Evolutionary conservation across 2,329 filamentous ascomycete genomes (phyloP).

Genomic region (Leptographium flavum): DNA sequence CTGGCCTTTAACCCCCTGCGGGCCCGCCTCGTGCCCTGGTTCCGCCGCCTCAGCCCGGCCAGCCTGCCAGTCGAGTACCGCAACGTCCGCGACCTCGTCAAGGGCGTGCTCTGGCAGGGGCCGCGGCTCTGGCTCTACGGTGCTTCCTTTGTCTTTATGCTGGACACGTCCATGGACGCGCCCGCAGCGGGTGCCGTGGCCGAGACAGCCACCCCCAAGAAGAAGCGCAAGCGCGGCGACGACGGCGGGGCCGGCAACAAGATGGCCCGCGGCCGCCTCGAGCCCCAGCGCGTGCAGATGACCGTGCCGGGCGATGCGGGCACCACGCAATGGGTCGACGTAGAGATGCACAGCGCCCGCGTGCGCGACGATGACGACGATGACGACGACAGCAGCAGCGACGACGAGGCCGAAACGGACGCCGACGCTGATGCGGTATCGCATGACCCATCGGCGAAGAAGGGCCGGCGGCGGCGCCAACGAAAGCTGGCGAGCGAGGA

Average conservation of each 20-base stretch:
- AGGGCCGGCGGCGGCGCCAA: neutral
- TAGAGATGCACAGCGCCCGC: slow-evolving; percentile 19
- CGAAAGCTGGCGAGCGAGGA: neutral
- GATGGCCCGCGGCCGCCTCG: slow-evolving; percentile 32
- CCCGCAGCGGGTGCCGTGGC: neutral
- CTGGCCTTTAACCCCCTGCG: slow-evolving; percentile 67
- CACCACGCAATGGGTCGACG: slow-evolving; percentile 22
- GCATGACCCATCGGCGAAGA: no score
- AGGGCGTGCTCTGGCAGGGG: slow-evolving; percentile 75
- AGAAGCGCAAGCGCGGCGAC: slow-evolving; percentile 40
- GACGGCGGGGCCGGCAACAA: slow-evolving; percentile 38
- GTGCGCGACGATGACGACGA: slow-evolving; percentile 19
- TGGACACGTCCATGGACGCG: slow-evolving; percentile 60
- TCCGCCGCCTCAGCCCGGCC: slow-evolving; percentile 63
- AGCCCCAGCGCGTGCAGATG: slow-evolving; percentile 28
- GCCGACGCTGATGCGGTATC: slow-evolving; percentile 15
- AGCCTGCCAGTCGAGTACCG: slow-evolving; percentile 62
- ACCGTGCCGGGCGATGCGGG: slow-evolving; percentile 17
- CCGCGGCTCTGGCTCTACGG: slow-evolving; percentile 78
- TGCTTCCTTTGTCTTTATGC: slow-evolving; percentile 77
- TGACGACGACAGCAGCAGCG: slow-evolving; percentile 18
- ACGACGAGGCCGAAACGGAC: neutral
- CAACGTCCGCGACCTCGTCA: slow-evolving; percentile 62
- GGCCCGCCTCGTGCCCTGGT: slow-evolving; percentile 73
- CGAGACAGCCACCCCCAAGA: slow-evolving; percentile 11